phyloP scores from a whole-genome alignment of 2,329 filamentous ascomycete species.

The Aspergillus piperis region DNA sequence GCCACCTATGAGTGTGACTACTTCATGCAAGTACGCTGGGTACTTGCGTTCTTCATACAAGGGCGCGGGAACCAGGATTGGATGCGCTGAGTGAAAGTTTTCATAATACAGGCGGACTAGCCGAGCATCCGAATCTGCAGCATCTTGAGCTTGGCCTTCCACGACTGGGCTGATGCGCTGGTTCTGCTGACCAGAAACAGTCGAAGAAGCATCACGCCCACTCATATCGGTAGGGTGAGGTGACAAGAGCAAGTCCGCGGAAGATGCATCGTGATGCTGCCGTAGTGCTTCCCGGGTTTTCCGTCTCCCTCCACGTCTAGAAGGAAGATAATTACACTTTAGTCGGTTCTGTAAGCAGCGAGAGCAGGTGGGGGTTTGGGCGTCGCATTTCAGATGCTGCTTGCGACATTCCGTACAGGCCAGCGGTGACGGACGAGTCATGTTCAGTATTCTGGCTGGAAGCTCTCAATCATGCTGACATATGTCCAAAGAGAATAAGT shows the following conservation, averaged over 20 bases:
- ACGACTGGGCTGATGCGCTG: slow-evolving; percentile 18
- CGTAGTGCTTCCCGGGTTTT: slow-evolving; percentile 29
- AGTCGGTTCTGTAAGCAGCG: slow-evolving; percentile 61
- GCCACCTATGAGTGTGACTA: slow-evolving; percentile 55
- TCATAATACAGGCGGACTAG: slow-evolving; percentile 54
- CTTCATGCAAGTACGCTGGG: slow-evolving; percentile 49
- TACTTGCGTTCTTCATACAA: slow-evolving; percentile 43
- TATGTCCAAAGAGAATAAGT: not conserved
- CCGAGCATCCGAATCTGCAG: slow-evolving; percentile 31
- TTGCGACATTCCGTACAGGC: slow-evolving; percentile 51
- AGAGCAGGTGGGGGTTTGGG: slow-evolving; percentile 62
- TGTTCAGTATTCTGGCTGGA: not conserved
- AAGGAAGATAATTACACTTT: slow-evolving; percentile 69
- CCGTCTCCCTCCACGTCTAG: slow-evolving; percentile 61
- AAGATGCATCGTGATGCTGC: slow-evolving; percentile 2
- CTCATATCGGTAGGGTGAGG: not conserved
- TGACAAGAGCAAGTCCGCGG: not conserved
- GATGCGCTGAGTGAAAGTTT: slow-evolving; percentile 56
- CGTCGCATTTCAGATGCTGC: slow-evolving; percentile 74
- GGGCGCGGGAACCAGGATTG: slow-evolving; percentile 53
- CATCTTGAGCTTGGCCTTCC: slow-evolving; percentile 20
- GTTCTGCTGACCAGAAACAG: slow-evolving; percentile 12
- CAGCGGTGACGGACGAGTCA: slow-evolving; percentile 34
- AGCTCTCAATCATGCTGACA: not conserved
- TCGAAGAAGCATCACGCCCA: not conserved